These are phyloP conservation scores for Penicillium corylophilum DNA, from an alignment of 2,329 filamentous ascomycete species.

Conservation along the genomic window DNA sequence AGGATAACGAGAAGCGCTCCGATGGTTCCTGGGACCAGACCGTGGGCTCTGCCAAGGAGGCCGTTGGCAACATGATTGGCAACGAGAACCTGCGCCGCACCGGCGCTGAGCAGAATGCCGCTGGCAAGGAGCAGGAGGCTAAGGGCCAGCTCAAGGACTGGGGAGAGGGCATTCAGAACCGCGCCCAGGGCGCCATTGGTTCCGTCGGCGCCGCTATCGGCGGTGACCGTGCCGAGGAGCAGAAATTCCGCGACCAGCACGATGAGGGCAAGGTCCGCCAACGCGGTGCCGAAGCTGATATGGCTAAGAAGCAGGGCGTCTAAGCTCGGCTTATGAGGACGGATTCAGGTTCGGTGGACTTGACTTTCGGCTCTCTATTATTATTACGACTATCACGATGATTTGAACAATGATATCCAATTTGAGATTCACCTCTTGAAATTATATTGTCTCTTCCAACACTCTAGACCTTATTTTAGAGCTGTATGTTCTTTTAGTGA, in stretches of 20 bases:
- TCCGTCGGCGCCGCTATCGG: conserved; percentile 69
- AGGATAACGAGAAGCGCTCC: conserved; percentile 70
- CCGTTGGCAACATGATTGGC: conserved; percentile 72
- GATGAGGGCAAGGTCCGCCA: conserved; percentile 82
- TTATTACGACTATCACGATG: conserved; percentile 14
- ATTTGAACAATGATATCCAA: conserved; percentile 19
- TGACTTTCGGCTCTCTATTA: not conserved
- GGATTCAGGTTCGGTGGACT: not conserved
- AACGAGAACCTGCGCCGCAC: conserved; percentile 71
- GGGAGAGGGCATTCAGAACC: conserved; percentile 64
- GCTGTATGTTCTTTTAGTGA: too few relatives aligned
- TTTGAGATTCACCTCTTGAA: conserved; percentile 2
- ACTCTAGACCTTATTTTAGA: not conserved
- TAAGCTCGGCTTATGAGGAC: not conserved
- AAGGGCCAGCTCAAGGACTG: conserved; percentile 77
- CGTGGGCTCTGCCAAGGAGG: conserved; percentile 80
- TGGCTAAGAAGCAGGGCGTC: conserved; percentile 58
- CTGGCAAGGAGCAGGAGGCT: conserved; percentile 79
- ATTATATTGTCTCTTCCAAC: not conserved
- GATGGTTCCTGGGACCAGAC: conserved; percentile 84
- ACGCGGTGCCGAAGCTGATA: conserved; percentile 77
- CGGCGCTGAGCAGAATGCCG: conserved; percentile 74
- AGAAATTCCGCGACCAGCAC: conserved; percentile 66
- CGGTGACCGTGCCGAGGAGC: conserved; percentile 66
- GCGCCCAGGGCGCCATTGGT: conserved; percentile 70